phyloP scores from a whole-genome alignment of 2,329 filamentous ascomycete genomes.

The Colletotrichum lini region DNA sequence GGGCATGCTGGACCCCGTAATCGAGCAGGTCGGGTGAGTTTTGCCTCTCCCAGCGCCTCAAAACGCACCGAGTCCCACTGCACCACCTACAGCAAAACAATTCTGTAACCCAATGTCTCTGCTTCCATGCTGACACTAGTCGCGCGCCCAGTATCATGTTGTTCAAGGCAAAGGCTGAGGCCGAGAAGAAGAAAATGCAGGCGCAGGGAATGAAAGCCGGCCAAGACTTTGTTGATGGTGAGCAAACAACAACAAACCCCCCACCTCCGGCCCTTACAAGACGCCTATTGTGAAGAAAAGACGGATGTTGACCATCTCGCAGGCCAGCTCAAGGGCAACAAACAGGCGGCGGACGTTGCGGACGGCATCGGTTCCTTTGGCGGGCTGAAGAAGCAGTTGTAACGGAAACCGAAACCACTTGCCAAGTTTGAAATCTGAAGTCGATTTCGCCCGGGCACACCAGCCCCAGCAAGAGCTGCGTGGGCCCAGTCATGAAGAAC shows the following conservation, averaged over 20 bases:
- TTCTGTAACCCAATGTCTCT: background rate
- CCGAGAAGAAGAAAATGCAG: slow-evolving; percentile 56
- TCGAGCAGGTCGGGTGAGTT: slow-evolving; percentile 52
- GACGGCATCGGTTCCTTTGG: slow-evolving; percentile 48
- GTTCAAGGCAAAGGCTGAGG: slow-evolving; percentile 58
- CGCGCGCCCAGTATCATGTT: slow-evolving; percentile 47
- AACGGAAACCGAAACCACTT: background rate
- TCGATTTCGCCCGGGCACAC: slow-evolving; percentile 9
- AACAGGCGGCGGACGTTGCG: slow-evolving; percentile 52
- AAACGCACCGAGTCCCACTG: background rate
- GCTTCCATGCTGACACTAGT: slow-evolving; percentile 3
- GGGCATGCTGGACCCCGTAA: slow-evolving; percentile 55
- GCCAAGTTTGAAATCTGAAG: background rate
- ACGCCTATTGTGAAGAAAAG: too few species aligned
- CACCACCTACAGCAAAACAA: background rate
- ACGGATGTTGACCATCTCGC: background rate
- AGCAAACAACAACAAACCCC: slow-evolving; percentile 24
- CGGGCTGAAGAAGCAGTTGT: slow-evolving; percentile 50
- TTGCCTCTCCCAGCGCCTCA: too few species aligned
- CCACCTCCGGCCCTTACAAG: background rate
- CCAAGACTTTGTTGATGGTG: slow-evolving; percentile 55
- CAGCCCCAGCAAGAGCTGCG: too few species aligned
- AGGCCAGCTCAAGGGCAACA: slow-evolving; percentile 55
- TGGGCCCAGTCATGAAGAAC: background rate
- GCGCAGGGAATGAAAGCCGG: slow-evolving; percentile 56